Evolutionary conservation across 208 protist species (phyloP), one percentile per base, ranked within the genome.

Genomic region (Trypanosomatidae sp.): DNA sequence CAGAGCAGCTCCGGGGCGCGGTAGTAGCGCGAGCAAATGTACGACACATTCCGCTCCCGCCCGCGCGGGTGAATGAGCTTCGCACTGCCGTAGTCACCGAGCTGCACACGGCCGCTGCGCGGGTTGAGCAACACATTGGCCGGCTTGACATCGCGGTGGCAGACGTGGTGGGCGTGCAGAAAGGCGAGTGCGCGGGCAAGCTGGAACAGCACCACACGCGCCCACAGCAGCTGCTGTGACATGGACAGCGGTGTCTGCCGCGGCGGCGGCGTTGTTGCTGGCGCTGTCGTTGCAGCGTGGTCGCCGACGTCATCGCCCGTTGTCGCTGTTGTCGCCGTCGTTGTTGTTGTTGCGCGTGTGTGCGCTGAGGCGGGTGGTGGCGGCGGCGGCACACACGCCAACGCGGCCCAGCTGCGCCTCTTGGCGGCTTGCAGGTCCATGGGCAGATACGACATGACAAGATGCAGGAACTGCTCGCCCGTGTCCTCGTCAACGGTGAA

Each of bases 371-470:
- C 43, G 7, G 46, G 20, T n/a, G 26, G 25, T 15, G 10, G 30
- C 7, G 15, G 15, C 13, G 56, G 19, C 21, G 22, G 27, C 4
- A 11, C n/a, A 18, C 43, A 33, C 21, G 27, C 2, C 26, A 1
- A 10, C 16, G 41, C 45, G 43, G n/a, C n/a, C n/a, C n/a, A n/a
- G n/a, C n/a, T n/a, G n/a, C n/a, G n/a, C 27, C 81, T 60, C n/a
- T 85, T 71, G 13, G 98, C 52, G n/a, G 72, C 62, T 47, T 94
- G 88, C 3, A 99, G 62, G 43, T 98, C 98, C 25, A 97, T 74
- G 1, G 98, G 98, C 0, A 99, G 62, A 71, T 97, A 99, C 46
- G 98, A 95, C 68, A 99, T 87, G 8, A 99, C 97, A 13, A 99
- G 69, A 71, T 99, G 97, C 3, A 99, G 71, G 55, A 98, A 99